These are phyloP conservation scores for Volvox reticuliferus DNA, from an alignment of 139 green algal genomes.

Conservation along the genomic window DNA sequence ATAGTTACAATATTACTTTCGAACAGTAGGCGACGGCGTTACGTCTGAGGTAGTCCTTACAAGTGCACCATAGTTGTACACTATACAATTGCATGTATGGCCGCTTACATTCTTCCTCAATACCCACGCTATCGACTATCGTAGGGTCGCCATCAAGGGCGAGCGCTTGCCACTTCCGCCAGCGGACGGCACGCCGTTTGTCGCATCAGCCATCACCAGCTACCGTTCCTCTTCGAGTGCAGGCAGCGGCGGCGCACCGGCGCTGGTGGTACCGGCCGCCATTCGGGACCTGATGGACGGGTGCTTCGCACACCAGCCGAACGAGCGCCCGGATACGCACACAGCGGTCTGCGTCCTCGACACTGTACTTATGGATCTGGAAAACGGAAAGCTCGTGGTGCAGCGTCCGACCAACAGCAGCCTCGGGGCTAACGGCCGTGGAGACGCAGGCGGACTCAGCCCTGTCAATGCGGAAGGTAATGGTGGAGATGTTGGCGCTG, in stretches of 20 bases:
- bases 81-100: too few species aligned
- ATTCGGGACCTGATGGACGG: constrained; percentile 64
- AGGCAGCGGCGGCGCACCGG: constrained; percentile 56
- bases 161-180: constrained; percentile 41
- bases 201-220: background rate
- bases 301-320: constrained; percentile 73
- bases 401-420: background rate
- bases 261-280: constrained; percentile 45
- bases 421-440: background rate
- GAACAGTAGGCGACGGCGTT: too few species aligned
- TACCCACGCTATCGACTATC: too few species aligned
- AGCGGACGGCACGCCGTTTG: background rate
- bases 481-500: background rate
- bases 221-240: background rate
- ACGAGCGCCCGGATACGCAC: constrained; percentile 61
- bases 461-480: background rate
- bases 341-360: constrained; percentile 55
- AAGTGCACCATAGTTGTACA: too few species aligned
- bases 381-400: background rate
- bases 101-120: too few species aligned
- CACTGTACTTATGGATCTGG: background rate
- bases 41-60: too few species aligned
- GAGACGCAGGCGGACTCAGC: background rate
- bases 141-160: constrained; percentile 23
- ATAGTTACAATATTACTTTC: too few species aligned